These are phyloP conservation scores for Trypanosoma brucei DNA, from an alignment of 208 protist species.

Conservation along the genomic window DNA sequence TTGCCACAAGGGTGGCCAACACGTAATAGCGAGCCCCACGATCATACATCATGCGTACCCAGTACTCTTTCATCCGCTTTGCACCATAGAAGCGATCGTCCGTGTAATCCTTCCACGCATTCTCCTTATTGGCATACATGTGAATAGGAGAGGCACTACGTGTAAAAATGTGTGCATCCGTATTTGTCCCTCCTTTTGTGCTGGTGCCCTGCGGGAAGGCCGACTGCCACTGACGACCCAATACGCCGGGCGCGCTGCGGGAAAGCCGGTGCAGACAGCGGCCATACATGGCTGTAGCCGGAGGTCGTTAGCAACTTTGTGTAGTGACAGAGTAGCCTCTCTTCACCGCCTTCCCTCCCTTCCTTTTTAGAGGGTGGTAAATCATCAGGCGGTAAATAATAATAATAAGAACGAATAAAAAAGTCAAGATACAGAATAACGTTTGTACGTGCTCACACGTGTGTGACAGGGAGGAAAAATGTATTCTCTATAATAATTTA, in stretches of 20 bases:
- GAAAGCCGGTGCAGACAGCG: not conserved
- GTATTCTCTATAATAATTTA: no score
- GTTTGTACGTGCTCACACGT: no score
- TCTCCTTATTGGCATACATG: conserved; percentile 88
- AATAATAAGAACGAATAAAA: no score
- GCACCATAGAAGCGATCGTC: conserved; percentile 82
- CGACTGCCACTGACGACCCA: not conserved
- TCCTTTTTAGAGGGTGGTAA: no score
- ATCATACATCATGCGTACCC: conserved; percentile 57
- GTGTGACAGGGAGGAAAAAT: no score
- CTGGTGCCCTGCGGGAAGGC: not conserved
- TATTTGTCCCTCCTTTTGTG: not conserved
- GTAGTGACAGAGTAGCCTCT: not conserved
- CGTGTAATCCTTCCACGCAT: conserved; percentile 77
- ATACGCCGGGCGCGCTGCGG: not conserved
- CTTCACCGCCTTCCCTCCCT: no score
- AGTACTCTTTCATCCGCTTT: conserved; percentile 75
- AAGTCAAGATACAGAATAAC: no score
- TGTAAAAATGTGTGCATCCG: conserved; percentile 8
- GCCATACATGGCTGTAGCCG: not conserved
- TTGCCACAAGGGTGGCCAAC: conserved; percentile 56
- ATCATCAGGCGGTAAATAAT: no score
- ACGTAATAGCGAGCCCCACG: conserved; percentile 78
- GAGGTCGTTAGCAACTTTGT: not conserved
- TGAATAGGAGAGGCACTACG: conserved; percentile 39